Conservation (phyloP, 2,329 filamentous ascomycete species). For the Emergomyces africanus region DNA sequence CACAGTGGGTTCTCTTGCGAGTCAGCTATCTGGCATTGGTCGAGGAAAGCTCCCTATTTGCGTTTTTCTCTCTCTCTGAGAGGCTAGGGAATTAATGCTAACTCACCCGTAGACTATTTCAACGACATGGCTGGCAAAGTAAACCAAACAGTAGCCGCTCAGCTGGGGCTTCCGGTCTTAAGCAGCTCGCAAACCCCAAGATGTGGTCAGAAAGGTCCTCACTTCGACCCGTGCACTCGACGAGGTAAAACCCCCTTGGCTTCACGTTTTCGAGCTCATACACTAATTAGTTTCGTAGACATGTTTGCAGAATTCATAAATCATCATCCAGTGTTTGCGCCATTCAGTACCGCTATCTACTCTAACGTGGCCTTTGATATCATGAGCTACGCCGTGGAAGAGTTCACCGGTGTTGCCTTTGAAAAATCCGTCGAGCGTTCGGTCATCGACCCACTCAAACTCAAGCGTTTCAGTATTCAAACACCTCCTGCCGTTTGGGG, state of each 20-base stretch:
- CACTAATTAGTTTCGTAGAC: slow-evolving; percentile 11
- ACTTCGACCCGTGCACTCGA: neutral
- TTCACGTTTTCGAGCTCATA: neutral
- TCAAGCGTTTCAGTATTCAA: slow-evolving; percentile 22
- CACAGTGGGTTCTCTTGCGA: slow-evolving; percentile 7
- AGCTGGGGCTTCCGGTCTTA: neutral
- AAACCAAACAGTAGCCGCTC: neutral
- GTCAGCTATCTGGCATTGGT: slow-evolving; percentile 6
- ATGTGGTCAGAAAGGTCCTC: neutral
- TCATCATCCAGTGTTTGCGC: slow-evolving; percentile 21
- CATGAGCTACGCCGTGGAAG: slow-evolving; percentile 26
- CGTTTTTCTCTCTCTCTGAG: neutral
- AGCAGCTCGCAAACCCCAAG: neutral
- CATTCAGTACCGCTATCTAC: slow-evolving; percentile 26
- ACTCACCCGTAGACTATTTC: neutral
- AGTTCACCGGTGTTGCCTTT: slow-evolving; percentile 21
- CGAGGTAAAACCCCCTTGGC: neutral
- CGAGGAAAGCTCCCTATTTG: neutral
- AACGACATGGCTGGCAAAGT: neutral
- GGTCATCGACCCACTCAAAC: slow-evolving; percentile 21
- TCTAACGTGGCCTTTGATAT: slow-evolving; percentile 29
- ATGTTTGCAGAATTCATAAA: slow-evolving; percentile 19
- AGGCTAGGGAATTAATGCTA: no score
- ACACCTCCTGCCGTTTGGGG: slow-evolving; percentile 21
- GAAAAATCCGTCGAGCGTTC: slow-evolving; percentile 18